Evolutionary conservation across 169 alveolate genomes (phyloP), one percentile per base, ranked within the genome.

Genomic region (Cryptosporidium viatorum): DNA sequence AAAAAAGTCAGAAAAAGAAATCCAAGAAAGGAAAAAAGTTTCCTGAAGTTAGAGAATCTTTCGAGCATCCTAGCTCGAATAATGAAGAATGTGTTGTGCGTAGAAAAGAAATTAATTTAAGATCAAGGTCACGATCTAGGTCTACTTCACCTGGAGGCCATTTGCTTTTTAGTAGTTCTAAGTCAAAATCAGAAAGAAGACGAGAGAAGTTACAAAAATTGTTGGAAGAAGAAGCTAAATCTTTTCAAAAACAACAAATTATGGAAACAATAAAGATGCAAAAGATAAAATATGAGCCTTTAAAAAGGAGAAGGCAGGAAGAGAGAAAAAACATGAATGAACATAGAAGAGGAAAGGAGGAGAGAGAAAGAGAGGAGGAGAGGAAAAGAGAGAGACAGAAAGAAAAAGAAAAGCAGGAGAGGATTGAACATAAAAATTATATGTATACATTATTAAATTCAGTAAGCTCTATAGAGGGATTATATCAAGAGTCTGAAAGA

Each of bases 351-450:
- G 67, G 21, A 26, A 55, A 55, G 67, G 67, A 55, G 21, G 35
- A 55, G 67, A 23, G 1, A 55, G 67, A 55, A 26, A 7, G 67
- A 55, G 39, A 21, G 67, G 67, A 55, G 67, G 35, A n/a, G 67
- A 52, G 62, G 29, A 31, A 52, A 23, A 52, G 62, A n/a, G 62
- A 52, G 62, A n/a, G 67, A 55, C 37, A 3, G 12, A 3, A 9
- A n/a, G 67, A 55, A 55, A 55, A 26, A 26, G 67, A 55, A 26
- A 55, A 18, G 23, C 35, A 23, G 12, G 67, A n/a, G 0, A 3
- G 3, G 2, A 26, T 55, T 2, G 6, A 55, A 10, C 67, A 55
- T 8, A 3, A 1, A 2, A 16, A 55, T 0, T 55, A 3, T 55
- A 55, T 55, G 67, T n/a, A 55, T 55, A 21, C 67, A 23, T 55